A percentile compares a stretch with the other conserved stretches of the same genome.
Conservation (phyloP, 75 land plant genomes). For the Chamaecyparis obtusa region DNA sequence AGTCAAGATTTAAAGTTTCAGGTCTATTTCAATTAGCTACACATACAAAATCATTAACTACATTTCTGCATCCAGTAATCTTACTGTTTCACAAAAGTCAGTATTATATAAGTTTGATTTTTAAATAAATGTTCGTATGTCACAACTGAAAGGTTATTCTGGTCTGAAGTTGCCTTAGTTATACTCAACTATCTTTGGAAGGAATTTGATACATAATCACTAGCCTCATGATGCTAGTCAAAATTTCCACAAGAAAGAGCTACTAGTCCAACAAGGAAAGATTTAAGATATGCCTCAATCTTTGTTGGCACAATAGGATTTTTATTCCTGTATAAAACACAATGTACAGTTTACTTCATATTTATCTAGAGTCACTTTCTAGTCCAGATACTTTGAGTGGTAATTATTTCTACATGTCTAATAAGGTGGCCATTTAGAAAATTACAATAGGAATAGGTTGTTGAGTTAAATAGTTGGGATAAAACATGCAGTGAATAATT, state of each 20-base stretch:
- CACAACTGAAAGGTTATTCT: background rate
- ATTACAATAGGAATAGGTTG: background rate
- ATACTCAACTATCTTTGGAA: background rate
- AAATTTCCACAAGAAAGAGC: background rate
- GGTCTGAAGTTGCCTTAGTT: background rate
- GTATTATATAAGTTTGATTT: background rate
- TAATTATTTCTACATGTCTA: background rate
- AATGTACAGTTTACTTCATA: background rate
- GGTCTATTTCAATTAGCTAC: background rate
- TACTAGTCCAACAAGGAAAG: background rate
- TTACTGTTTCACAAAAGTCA: background rate
- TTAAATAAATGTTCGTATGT: background rate
- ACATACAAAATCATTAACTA: background rate
- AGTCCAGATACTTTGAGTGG: background rate
- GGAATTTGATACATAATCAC: background rate
- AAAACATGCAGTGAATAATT: background rate
- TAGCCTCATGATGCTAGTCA: background rate
- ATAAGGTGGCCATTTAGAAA: background rate
- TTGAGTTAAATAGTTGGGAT: background rate
- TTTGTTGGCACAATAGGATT: background rate
- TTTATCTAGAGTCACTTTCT: background rate
- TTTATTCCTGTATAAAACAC: background rate
- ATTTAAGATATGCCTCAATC: background rate
- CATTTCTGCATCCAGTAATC: background rate
- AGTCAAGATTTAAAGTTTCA: background rate